These are phyloP conservation scores for Candida andamanensis DNA, from an alignment of 805 yeast genomes.

Conservation along the genomic window DNA sequence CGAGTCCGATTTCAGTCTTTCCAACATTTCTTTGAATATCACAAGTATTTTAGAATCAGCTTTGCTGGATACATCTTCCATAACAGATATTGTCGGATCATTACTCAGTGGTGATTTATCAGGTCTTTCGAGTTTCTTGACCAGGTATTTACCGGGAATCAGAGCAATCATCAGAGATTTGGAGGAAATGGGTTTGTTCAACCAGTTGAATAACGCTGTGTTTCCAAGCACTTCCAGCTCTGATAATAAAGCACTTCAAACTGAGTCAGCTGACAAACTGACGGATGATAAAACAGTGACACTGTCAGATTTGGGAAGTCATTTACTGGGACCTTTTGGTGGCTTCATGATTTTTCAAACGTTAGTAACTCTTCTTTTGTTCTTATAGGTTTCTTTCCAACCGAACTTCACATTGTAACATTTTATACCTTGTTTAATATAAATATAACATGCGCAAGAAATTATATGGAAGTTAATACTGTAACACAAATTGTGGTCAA, in stretches of 20 bases:
- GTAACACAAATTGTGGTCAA: no score
- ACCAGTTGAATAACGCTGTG: constrained; percentile 30
- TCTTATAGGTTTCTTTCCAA: no score
- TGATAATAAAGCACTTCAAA: constrained; percentile 6
- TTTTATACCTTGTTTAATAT: no score
- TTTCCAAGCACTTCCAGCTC: constrained; percentile 8
- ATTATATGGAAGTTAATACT: no score
- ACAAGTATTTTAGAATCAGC: constrained; percentile 19
- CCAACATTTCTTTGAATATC: constrained; percentile 18
- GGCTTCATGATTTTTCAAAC: no score
- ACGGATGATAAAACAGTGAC: no score
- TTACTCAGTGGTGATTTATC: constrained; percentile 11
- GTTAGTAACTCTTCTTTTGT: no score
- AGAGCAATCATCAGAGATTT: constrained; percentile 26
- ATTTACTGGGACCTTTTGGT: no score
- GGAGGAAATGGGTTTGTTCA: constrained; percentile 33
- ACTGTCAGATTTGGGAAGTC: no score
- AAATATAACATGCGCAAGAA: no score
- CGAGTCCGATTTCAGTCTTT: constrained; percentile 18
- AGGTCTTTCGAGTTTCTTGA: constrained; percentile 10
- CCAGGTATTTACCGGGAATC: constrained; percentile 28
- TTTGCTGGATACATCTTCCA: constrained; percentile 17
- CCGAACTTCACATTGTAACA: no score
- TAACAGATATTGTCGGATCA: constrained; percentile 17
- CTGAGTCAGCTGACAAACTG: neutral